These are phyloP conservation scores for Vicia sativa DNA, from an alignment of 306 rosid species.

Conservation along the genomic window DNA sequence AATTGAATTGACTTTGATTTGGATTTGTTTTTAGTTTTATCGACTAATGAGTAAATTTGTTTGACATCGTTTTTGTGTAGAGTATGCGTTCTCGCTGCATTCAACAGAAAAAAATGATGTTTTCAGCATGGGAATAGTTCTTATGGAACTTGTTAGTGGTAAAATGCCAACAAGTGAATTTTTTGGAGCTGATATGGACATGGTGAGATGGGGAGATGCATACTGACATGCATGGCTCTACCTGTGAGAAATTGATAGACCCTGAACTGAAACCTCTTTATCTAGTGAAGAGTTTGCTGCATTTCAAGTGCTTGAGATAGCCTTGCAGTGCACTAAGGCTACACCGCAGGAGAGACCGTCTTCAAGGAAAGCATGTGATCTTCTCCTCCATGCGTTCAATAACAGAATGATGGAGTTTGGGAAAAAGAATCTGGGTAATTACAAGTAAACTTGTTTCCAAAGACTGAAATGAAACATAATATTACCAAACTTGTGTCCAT, in stretches of 20 bases:
- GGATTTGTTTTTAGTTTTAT: not conserved
- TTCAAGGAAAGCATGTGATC: constrained; percentile 73
- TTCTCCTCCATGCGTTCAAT: constrained; percentile 63
- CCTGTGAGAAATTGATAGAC: constrained; percentile 66
- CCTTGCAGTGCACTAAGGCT: constrained; percentile 81
- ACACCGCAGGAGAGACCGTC: constrained; percentile 80
- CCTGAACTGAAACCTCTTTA: constrained; percentile 62
- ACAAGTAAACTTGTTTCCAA: constrained; percentile 20
- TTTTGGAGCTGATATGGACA: constrained; percentile 82
- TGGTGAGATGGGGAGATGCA: constrained; percentile 94
- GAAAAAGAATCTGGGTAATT: constrained; percentile 49
- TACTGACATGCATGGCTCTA: constrained; percentile 50
- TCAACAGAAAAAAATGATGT: constrained; percentile 93
- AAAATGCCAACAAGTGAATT: constrained; percentile 72
- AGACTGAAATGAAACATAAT: constrained; percentile 21
- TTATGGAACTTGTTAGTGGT: constrained; percentile 93
- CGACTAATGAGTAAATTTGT: constrained; percentile 12
- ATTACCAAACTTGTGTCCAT: constrained; percentile 8
- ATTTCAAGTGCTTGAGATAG: constrained; percentile 84
- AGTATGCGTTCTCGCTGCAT: constrained; percentile 79
- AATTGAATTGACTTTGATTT: constrained; percentile 20
- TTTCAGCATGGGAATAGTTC: constrained; percentile 92
- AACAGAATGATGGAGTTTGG: constrained; percentile 50
- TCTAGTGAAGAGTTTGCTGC: constrained; percentile 66
- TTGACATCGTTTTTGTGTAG: constrained; percentile 45